Evolutionary conservation across 2,329 filamentous ascomycete genomes (phyloP).

Genomic region (Colletotrichum godetiae): DNA sequence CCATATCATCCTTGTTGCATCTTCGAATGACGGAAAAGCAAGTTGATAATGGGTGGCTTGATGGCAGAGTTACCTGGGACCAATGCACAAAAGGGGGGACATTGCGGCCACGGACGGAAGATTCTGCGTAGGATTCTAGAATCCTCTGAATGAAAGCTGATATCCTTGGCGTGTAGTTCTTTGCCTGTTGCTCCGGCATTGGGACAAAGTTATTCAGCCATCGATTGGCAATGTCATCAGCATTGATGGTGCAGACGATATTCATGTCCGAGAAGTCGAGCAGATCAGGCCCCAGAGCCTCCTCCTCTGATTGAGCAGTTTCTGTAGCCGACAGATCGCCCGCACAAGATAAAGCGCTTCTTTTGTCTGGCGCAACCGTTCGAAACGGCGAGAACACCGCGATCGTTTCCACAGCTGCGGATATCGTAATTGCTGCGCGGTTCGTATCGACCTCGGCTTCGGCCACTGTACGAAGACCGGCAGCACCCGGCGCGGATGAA

Average conservation of each 20-base stretch:
- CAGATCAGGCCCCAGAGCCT: neutral
- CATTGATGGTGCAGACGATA: conserved; percentile 58
- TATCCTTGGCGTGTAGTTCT: conserved; percentile 52
- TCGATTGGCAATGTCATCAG: conserved; percentile 58
- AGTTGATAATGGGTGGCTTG: conserved; percentile 48
- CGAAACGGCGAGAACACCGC: neutral
- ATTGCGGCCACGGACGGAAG: conserved; percentile 48
- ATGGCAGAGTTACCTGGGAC: conserved; percentile 44
- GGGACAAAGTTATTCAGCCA: conserved; percentile 62
- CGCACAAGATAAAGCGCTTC: neutral
- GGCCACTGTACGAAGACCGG: neutral
- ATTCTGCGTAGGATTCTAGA: conserved; percentile 56
- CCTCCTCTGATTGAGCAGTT: neutral
- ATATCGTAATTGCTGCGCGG: too few relatives aligned
- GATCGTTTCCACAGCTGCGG: neutral
- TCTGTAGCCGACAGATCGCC: too few relatives aligned
- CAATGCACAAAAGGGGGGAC: conserved; percentile 58
- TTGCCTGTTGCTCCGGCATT: conserved; percentile 53
- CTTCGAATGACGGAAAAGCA: conserved; percentile 55
- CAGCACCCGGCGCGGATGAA: neutral
- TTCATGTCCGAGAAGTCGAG: conserved; percentile 49
- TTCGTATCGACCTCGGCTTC: neutral
- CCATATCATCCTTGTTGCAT: conserved; percentile 48
- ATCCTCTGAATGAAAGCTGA: conserved; percentile 52
- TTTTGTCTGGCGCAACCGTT: neutral